Percentiles rank a stretch among this genome's conserved stretches.
These are phyloP conservation scores for Globisporangium perplexum DNA, from an alignment of 352 stramenopile genomes.

Conservation along the genomic window DNA sequence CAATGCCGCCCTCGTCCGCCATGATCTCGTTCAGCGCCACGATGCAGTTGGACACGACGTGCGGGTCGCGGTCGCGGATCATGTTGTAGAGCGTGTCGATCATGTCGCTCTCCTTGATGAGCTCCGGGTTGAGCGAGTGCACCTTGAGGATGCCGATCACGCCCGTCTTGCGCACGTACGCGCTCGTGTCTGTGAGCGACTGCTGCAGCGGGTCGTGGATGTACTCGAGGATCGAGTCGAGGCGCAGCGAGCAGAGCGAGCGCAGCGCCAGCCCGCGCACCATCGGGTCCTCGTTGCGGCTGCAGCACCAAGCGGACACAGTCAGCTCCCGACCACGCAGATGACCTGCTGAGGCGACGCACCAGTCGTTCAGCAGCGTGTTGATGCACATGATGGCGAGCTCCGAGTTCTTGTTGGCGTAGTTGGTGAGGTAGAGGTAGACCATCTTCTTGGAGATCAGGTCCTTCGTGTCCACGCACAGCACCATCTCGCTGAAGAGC, in stretches of 20 bases:
- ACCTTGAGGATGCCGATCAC: conserved; percentile 99
- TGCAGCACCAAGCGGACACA: conserved; percentile 9
- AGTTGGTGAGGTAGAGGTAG: conserved; percentile 99
- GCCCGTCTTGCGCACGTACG: conserved; percentile 98
- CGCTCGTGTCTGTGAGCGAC: conserved; percentile 93
- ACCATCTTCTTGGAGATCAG: conserved; percentile 99
- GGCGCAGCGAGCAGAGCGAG: conserved; percentile 93
- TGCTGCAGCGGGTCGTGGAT: conserved; percentile 90
- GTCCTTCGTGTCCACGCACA: conserved; percentile 96
- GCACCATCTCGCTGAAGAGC: conserved; percentile 99
- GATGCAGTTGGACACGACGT: conserved; percentile 97
- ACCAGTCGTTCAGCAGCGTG: conserved; percentile 98
- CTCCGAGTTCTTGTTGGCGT: conserved; percentile 97
- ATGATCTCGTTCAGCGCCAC: conserved; percentile 98
- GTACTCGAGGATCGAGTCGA: conserved; percentile 99
- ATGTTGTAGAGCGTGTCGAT: conserved; percentile 99
- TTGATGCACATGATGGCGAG: conserved; percentile 99
- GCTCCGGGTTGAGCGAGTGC: conserved; percentile 87
- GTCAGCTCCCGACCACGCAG: background rate
- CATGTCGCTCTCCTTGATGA: conserved; percentile 93
- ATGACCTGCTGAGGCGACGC: conserved; percentile 6
- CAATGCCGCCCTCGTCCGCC: conserved; percentile 94
- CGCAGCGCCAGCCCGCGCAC: conserved; percentile 96
- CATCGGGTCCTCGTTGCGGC: conserved; percentile 97
- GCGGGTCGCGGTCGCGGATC: conserved; percentile 95